Evolutionary conservation across 352 stramenopile genomes (phyloP).

Genomic region (Globisporangium irregulare): DNA sequence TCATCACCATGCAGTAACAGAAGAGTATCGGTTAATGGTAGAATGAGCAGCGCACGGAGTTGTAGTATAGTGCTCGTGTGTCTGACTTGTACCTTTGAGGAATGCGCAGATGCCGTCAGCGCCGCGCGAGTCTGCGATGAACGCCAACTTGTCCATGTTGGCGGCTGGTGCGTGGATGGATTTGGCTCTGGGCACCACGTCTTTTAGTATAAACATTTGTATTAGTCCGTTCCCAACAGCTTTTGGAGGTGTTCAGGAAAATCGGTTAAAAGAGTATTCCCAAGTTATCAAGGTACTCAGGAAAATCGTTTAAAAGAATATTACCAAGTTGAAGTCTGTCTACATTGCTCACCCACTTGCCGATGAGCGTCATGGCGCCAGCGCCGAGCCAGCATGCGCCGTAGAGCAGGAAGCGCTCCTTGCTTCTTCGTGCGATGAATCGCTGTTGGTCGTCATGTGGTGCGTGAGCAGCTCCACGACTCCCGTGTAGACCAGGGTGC

Average conservation of each 20-base stretch:
- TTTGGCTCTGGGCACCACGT: too few relatives aligned
- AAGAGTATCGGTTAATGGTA: neutral
- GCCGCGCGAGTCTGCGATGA: constrained; percentile 38
- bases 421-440: constrained; percentile 39
- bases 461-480: constrained; percentile 44
- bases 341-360: constrained; percentile 49
- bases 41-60: neutral
- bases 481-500: constrained; percentile 65
- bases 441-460: constrained; percentile 64
- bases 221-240: too few relatives aligned
- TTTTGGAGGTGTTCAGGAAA: too few relatives aligned
- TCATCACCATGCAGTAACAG: neutral
- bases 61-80: too few relatives aligned
- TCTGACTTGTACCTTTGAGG: constrained; percentile 28
- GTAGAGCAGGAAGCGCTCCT: constrained; percentile 43
- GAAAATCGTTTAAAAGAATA: neutral
- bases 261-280: neutral
- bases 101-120: constrained; percentile 35
- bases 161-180: neutral
- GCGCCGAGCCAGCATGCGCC: constrained; percentile 50
- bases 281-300: neutral
- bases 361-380: constrained; percentile 59
- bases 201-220: too few relatives aligned
- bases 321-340: neutral
- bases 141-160: constrained; percentile 21